Evolutionary conservation across 2,329 filamentous ascomycete species (phyloP), one percentile per base, ranked within the genome.

Genomic region (Xylariales sp.): DNA sequence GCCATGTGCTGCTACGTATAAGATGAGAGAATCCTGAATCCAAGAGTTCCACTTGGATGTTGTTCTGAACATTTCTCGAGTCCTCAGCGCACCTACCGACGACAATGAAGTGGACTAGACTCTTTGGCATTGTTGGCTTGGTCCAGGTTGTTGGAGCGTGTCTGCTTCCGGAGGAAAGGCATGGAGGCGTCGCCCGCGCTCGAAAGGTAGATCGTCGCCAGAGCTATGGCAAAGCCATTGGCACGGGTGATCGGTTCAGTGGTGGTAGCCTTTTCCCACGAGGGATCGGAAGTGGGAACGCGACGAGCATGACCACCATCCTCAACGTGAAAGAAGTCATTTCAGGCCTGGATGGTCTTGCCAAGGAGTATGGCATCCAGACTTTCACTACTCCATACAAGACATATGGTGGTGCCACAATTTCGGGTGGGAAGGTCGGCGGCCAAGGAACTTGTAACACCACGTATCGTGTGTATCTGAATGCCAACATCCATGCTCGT

Each of bases 401-500:
- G 46, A 69, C 66, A 1, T 68, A 65, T 46, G 60, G 69, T 16
- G 65, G 65, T 7, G 61, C 61, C 4, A 58, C 58, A 3, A 60
- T 65, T 29, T 51, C 53, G 27, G 66, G 60, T 21, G 64, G 54
- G 14, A 63, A 63, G 42, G 61, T 76, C 24, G 72, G 73, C 19
- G 64, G 64, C 15, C 51, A 53, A 10, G 62, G 63, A 18, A 61
- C 59, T n/a, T 62, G 64, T 48, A 63, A 64, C 38, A 57, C 60
- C 25, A 57, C 58, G 5, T 72, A 73, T 50, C 65, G 70, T 27
- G 66, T 76, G 20, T 75, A 73, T 51, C 58, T 81, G 41, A 71
- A 71, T 44, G 69, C 68, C 31, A 73, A 64, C 19, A 68, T 79
- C 34, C 77, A 80, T 50, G 73, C 76, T 8, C 72, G 77, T 18